Evolutionary conservation across 1,139 yeast genomes (phyloP), one percentile per base, ranked within the genome.

Genomic region (Trichomonascaceae sp.): DNA sequence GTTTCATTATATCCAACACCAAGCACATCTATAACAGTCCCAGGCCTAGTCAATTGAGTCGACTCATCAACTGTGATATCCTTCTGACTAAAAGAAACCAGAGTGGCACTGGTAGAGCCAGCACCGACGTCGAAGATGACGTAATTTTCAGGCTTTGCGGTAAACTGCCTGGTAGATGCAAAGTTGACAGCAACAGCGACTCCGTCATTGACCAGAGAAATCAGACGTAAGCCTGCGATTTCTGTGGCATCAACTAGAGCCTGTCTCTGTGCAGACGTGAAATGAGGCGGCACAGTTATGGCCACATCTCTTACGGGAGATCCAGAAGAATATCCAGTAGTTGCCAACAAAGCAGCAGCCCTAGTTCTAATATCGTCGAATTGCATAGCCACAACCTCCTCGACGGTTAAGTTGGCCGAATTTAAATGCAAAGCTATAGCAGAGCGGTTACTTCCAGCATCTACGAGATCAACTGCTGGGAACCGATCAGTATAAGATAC

Each of bases 121-220:
- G 96, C 95, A 51, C 99, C 99, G 79, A 87, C 81, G 68, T 93
- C 99, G 68, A 84, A 89, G 36, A 95, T 79, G 53, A 90, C 68
- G 64, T 87, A 88, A 64, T 84, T 80, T 62, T 84, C 82, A 52
- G 76, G 73, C 13, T 68, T 69, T 3, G 74, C 76, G 30, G 63
- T 54, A 54, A 73, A 71, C 57, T 68, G 63, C 52, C 79, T 74
- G 43, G 76, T 78, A 45, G 85, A 76, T 18, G 81, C 77, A 67
- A 82, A 90, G 66, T 90, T 89, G 50, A 88, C 73, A 0, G 96
- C 96, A 20, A 89, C 93, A 1, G 98, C 91, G 17, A 89, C 74
- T 17, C 97, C 98, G 67, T 93, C 98, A 64, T 87, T 93, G 1
- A 91, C 86, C 51, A 89, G 73, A 0, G 86, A 82, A 58, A 85